Conservation (phyloP, 352 stramenopile species). For the Globisporangium sylvaticum region DNA sequence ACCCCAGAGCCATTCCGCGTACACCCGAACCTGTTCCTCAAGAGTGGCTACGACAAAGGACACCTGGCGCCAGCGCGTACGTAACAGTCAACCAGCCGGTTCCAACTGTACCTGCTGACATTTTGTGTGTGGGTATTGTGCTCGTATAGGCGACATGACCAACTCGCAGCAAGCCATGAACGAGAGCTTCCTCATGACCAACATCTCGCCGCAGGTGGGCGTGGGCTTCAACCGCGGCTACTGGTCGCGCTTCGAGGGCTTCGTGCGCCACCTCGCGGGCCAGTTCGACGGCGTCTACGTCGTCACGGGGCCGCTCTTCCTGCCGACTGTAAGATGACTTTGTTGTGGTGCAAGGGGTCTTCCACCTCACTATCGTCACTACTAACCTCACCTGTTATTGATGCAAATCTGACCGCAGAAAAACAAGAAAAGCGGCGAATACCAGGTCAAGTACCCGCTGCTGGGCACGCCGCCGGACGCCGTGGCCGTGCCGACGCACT, state of each 20-base stretch:
- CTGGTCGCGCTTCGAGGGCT: constrained; percentile 85
- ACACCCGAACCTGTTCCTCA: constrained; percentile 82
- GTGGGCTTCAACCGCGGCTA: constrained; percentile 87
- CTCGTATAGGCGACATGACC: constrained; percentile 76
- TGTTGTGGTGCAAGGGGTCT: not conserved
- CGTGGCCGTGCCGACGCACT: constrained; percentile 93
- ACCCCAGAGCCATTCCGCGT: constrained; percentile 82
- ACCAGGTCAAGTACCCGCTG: constrained; percentile 66
- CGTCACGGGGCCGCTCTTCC: constrained; percentile 92
- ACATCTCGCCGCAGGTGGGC: constrained; percentile 91
- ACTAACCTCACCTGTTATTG: not conserved
- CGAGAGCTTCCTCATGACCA: constrained; percentile 95
- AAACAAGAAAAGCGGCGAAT: constrained; percentile 61
- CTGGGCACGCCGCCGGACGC: constrained; percentile 85
- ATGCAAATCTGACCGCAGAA: constrained; percentile 30
- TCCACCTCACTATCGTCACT: not conserved
- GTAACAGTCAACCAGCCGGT: constrained; percentile 5
- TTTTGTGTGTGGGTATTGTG: not conserved
- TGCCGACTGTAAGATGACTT: constrained; percentile 60
- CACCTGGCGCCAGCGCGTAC: constrained; percentile 89
- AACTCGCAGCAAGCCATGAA: constrained; percentile 79
- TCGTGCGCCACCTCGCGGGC: constrained; percentile 77
- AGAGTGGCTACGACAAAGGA: constrained; percentile 93
- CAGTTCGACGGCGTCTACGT: constrained; percentile 85
- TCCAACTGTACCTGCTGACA: too few species aligned